Evolutionary conservation across 495 filamentous ascomycete genomes (phyloP).

Genomic region (Xylona heveae): DNA sequence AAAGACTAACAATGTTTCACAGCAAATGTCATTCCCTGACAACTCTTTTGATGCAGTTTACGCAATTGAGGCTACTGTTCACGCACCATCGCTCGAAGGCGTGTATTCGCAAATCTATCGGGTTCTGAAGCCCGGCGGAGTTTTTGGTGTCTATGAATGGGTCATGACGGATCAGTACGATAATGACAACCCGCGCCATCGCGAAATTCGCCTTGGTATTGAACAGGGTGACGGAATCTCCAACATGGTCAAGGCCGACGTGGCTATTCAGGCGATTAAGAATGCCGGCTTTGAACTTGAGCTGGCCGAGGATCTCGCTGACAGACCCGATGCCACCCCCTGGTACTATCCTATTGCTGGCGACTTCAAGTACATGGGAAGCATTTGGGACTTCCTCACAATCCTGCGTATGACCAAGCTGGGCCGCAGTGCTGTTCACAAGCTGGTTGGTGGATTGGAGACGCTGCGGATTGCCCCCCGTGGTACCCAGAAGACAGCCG

Average conservation of each 20-base stretch:
- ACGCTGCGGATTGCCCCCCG: constrained; percentile 48
- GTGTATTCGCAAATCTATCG: constrained; percentile 90
- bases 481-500: constrained; percentile 90
- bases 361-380: constrained; percentile 61
- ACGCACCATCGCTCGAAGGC: constrained; percentile 84
- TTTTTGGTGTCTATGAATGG: constrained; percentile 98
- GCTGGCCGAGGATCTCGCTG: constrained; percentile 77
- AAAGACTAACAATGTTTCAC: constrained; percentile 2
- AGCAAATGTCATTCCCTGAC: constrained; percentile 93
- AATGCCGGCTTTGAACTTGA: constrained; percentile 72
- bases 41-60: constrained; percentile 91
- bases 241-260: constrained; percentile 87
- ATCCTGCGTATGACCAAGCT: constrained; percentile 80
- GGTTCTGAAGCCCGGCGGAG: constrained; percentile 87
- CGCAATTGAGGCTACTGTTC: constrained; percentile 92
- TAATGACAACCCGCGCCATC: constrained; percentile 70
- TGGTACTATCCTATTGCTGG: constrained; percentile 94
- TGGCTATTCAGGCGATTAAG: constrained; percentile 69
- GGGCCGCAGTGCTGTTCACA: constrained; percentile 56
- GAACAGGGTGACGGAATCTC: constrained; percentile 95
- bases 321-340: constrained; percentile 52
- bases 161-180: constrained; percentile 96
- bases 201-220: constrained; percentile 80
- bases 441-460: constrained; percentile 63
- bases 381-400: constrained; percentile 59